These are phyloP conservation scores for Aspergillus pseudoviridinutans DNA, from an alignment of 2,329 filamentous ascomycete genomes.

Conservation along the genomic window DNA sequence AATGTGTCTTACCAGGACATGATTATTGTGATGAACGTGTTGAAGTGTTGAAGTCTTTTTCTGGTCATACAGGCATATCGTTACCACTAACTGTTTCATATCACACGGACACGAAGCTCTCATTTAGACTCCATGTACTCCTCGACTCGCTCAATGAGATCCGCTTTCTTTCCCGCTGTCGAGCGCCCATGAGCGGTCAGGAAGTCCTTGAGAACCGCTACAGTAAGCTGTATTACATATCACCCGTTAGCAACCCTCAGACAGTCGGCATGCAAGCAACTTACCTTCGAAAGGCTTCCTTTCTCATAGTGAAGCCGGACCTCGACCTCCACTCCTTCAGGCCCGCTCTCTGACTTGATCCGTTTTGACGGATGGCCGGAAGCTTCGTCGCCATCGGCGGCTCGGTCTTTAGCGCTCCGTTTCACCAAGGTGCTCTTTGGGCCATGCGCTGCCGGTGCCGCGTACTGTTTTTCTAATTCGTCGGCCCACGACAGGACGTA, in stretches of 20 bases:
- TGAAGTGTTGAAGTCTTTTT: too few species aligned
- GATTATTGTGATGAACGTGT: too few species aligned
- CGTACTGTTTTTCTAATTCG: slow-evolving; percentile 59
- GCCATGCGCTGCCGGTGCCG: slow-evolving; percentile 38
- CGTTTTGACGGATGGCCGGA: slow-evolving; percentile 41
- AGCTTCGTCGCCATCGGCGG: slow-evolving; percentile 20
- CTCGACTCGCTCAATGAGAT: slow-evolving; percentile 49
- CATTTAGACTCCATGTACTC: slow-evolving; percentile 45
- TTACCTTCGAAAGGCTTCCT: slow-evolving; percentile 41
- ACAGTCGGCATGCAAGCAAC: neutral
- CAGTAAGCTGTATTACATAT: slow-evolving; percentile 37
- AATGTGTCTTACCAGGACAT: too few species aligned
- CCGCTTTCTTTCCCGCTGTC: slow-evolving; percentile 46
- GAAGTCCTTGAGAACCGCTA: slow-evolving; percentile 46
- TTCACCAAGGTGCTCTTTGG: slow-evolving; percentile 48
- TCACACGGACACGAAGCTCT: neutral
- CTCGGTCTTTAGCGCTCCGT: slow-evolving; percentile 33
- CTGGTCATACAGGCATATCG: too few species aligned
- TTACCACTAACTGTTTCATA: neutral
- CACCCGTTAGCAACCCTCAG: neutral
- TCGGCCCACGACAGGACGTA: slow-evolving; percentile 75
- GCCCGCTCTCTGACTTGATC: slow-evolving; percentile 37
- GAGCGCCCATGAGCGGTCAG: slow-evolving; percentile 41
- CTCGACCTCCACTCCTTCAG: slow-evolving; percentile 31
- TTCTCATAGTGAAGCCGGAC: slow-evolving; percentile 41